Evolutionary conservation across 2,329 filamentous ascomycete species (phyloP), one percentile per base, ranked within the genome.

Genomic region (Diaporthe australafricana): DNA sequence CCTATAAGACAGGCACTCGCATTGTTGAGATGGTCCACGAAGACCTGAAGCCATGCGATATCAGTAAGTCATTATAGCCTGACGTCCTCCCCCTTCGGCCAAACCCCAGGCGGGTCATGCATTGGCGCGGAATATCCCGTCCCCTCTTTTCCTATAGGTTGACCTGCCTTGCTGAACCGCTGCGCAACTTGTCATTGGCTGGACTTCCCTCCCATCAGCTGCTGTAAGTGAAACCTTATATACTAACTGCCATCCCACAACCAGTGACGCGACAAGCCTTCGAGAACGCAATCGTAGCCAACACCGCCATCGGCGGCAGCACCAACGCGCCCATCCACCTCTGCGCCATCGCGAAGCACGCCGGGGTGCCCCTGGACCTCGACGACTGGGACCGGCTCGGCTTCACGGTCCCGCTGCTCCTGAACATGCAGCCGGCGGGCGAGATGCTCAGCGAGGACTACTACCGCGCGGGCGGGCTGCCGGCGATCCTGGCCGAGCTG

Each of bases 251-350:
- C 25, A 8, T 12, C n/a, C n/a, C n/a, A n/a, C n/a, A n/a, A 16
- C 16, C 5, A 63, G 60, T 89, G 84, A 89, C 87, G 0, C 81
- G 86, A 4, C 78, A 85, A 70, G 86, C 87, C 0, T 89, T 89
- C 70, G 87, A 89, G 78, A 89, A 89, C 72, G 87, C 86, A 8
- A 87, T 89, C 35, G 84, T 85, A 7, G 83, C 83, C 52, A 88
- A 88, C 73, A 87, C 86, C 1, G 87, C 87, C 25, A 87, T 89
- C 68, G 87, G 87, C 32, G 87, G 87, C 17, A 87, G 85, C 73
- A 88, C 87, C 5, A 89, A 89, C 73, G 87, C 87, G 0, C 87
- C 87, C 0, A 88, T 89, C 62, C 87, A 89, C 76, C 79, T 89
- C 60, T 86, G 84, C 48, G 87, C 87, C 12, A 83, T 89, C 27